Percentiles rank a stretch among this genome's conserved stretches.
phyloP scores from a whole-genome alignment of 1,284 basidiomycete species.

The Rhodotorula sp. region DNA sequence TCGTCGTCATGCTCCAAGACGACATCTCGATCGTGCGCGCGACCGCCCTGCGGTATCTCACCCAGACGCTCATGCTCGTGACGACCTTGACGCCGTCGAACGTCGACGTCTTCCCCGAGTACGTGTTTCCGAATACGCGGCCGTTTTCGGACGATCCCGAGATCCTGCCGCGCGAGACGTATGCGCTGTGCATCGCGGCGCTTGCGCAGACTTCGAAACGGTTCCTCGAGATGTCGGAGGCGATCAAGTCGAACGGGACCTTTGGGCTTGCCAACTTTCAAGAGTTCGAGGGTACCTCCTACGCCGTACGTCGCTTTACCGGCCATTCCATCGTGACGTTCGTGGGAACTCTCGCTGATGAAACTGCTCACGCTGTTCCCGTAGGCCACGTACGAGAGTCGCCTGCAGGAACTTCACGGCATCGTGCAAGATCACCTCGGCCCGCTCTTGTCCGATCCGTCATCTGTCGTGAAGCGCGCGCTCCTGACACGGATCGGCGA shows the following conservation, averaged over 20 bases:
- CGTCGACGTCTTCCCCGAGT: conserved; percentile 83
- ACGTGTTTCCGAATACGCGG: conserved; percentile 85
- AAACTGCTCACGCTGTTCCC: not conserved
- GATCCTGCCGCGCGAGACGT: conserved; percentile 81
- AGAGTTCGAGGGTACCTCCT: conserved; percentile 60
- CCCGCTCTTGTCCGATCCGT: conserved; percentile 60
- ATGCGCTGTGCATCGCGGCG: conserved; percentile 80
- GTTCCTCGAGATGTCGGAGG: conserved; percentile 89
- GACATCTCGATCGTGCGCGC: conserved; percentile 75
- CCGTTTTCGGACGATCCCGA: conserved; percentile 79
- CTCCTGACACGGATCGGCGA: conserved; percentile 73
- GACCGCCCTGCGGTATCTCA: conserved; percentile 72
- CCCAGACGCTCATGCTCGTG: conserved; percentile 80
- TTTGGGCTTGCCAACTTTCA: conserved; percentile 66
- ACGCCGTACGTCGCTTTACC: too few species aligned
- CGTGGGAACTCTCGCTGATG: too few species aligned
- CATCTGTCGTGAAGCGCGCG: conserved; percentile 57
- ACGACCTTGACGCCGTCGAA: conserved; percentile 83
- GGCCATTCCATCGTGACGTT: too few species aligned
- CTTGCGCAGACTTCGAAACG: conserved; percentile 78
- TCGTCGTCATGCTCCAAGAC: conserved; percentile 83
- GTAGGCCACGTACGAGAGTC: conserved; percentile 75
- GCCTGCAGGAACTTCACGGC: conserved; percentile 77
- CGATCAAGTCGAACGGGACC: conserved; percentile 74
- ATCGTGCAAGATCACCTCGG: conserved; percentile 85